These are phyloP conservation scores for Triangularia setosa DNA, from an alignment of 2,329 filamentous ascomycete species.

Conservation along the genomic window DNA sequence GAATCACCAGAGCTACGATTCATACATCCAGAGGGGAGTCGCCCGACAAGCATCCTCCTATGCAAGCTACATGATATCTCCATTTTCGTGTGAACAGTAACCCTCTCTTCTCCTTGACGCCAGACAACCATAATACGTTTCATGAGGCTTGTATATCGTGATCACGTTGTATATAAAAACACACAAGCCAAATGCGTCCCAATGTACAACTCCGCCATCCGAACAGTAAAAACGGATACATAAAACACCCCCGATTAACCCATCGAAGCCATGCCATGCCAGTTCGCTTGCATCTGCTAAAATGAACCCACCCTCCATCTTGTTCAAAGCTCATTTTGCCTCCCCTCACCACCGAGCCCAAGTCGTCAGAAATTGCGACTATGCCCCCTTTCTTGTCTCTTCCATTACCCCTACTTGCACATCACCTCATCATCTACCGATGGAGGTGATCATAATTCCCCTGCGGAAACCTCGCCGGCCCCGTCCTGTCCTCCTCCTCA, in stretches of 20 bases:
- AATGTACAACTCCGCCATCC: neutral
- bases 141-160: neutral
- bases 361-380: too few species aligned
- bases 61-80: neutral
- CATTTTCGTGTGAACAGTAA: neutral
- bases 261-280: neutral
- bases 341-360: too few species aligned
- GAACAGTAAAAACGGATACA: neutral
- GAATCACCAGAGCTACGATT: neutral
- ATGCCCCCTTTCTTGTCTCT: too few species aligned
- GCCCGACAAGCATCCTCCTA: neutral
- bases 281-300: neutral
- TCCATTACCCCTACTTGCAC: neutral
- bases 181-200: neutral
- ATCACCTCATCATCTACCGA: conserved; percentile 19
- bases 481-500: conserved; percentile 39
- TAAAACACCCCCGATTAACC: neutral
- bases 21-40: neutral
- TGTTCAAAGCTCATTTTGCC: neutral
- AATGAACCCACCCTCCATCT: neutral
- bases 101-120: neutral
- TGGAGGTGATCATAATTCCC: conserved; percentile 53
- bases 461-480: conserved; percentile 52
- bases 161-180: neutral
- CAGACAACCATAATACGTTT: neutral